phyloP scores from a whole-genome alignment of 805 yeast genomes.

The Lipomyces sp. region DNA sequence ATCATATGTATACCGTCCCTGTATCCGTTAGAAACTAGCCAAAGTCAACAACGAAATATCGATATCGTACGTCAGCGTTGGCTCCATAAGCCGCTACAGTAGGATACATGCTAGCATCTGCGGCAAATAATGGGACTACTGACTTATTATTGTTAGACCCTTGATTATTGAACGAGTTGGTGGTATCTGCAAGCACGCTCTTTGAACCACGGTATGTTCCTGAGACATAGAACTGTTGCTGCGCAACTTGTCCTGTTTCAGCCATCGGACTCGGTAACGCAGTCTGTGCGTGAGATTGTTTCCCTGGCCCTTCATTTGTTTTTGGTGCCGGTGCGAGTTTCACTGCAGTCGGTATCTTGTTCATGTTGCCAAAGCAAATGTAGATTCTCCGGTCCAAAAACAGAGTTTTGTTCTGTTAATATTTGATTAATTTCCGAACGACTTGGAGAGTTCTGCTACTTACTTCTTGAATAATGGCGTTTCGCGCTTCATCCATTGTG shows the following conservation, averaged over 20 bases:
- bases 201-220: background rate
- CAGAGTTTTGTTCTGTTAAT: conserved; percentile 30
- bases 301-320: background rate
- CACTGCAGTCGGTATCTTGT: conserved; percentile 28
- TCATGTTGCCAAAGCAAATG: conserved; percentile 31
- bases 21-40: background rate
- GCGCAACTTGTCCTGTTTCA: conserved; percentile 1
- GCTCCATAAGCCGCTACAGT: conserved; percentile 1
- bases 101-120: background rate
- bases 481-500: conserved; percentile 31
- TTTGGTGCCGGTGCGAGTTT: conserved; percentile 37
- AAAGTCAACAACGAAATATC: background rate
- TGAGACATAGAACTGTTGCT: conserved; percentile 5
- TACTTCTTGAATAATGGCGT: conserved; percentile 33
- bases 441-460: background rate
- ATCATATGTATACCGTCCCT: background rate
- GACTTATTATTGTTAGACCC: background rate
- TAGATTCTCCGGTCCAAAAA: conserved; percentile 31
- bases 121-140: background rate
- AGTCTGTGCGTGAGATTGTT: conserved; percentile 1
- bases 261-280: background rate
- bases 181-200: conserved; percentile 7
- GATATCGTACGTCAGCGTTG: background rate
- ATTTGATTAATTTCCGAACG: background rate
- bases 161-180: conserved; percentile 3